Conservation (phyloP, 2,329 filamentous ascomycete genomes). For the Paraconiothyrium brasiliense region DNA sequence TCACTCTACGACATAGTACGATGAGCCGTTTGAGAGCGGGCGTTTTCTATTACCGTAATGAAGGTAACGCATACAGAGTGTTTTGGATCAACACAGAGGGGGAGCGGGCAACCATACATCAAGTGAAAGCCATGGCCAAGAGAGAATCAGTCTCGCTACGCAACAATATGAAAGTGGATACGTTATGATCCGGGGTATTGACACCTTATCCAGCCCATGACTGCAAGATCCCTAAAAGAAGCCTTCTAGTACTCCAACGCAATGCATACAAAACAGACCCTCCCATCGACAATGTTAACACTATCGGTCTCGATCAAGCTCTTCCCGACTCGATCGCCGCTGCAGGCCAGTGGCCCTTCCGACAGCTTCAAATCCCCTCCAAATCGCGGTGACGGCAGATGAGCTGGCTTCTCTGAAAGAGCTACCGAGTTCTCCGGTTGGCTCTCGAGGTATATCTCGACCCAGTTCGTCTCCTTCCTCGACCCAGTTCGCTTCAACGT, state of each 20-base stretch:
- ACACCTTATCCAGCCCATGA: slow-evolving; percentile 18
- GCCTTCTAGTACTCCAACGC: slow-evolving; percentile 18
- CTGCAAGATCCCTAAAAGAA: slow-evolving; percentile 14
- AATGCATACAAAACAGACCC: slow-evolving; percentile 17
- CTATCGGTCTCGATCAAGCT: slow-evolving; percentile 46
- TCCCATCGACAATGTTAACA: background rate
- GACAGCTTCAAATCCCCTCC: slow-evolving; percentile 47
- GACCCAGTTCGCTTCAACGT: slow-evolving; percentile 47
- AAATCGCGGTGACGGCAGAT: slow-evolving; percentile 46
- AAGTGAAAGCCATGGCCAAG: background rate
- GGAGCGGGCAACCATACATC: no score
- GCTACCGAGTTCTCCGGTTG: slow-evolving; percentile 28
- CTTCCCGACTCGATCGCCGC: slow-evolving; percentile 39
- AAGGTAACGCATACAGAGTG: no score
- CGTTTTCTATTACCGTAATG: no score
- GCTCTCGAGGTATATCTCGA: slow-evolving; percentile 26
- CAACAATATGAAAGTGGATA: slow-evolving; percentile 16
- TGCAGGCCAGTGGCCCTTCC: slow-evolving; percentile 41
- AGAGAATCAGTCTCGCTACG: background rate
- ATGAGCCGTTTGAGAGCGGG: no score
- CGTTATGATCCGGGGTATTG: slow-evolving; percentile 15
- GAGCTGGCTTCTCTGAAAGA: slow-evolving; percentile 44
- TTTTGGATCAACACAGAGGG: no score
- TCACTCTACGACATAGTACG: background rate
- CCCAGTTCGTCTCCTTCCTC: slow-evolving; percentile 53